These are phyloP conservation scores for Aspergillus funiculosus DNA, from an alignment of 495 filamentous ascomycete species.

Conservation along the genomic window DNA sequence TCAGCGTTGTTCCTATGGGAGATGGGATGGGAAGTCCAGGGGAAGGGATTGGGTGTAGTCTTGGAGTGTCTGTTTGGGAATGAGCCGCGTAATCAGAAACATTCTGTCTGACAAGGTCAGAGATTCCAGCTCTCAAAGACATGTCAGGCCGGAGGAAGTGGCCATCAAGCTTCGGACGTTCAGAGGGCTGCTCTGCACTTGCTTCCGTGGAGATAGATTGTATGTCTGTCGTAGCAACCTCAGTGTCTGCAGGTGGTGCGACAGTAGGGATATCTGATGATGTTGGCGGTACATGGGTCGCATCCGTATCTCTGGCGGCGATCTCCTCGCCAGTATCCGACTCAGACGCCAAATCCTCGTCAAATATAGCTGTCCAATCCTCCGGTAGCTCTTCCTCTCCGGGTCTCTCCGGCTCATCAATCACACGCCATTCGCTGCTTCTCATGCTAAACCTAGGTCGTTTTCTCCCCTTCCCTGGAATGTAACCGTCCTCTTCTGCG, in stretches of 20 bases:
- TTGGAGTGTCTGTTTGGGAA: conserved; percentile 38
- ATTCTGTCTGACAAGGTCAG: conserved; percentile 16
- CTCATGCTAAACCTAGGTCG: conserved; percentile 64
- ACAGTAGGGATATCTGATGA: neutral
- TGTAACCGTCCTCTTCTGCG: conserved; percentile 58
- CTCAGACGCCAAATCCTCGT: conserved; percentile 28
- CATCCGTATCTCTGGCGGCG: neutral
- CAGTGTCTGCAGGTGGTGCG: neutral
- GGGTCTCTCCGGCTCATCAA: conserved; percentile 61
- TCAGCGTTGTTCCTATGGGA: conserved; percentile 33
- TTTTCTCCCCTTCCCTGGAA: conserved; percentile 63
- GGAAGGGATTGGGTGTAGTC: conserved; percentile 41
- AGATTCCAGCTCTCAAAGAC: neutral
- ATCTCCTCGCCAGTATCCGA: conserved; percentile 11
- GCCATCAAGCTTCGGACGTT: conserved; percentile 21
- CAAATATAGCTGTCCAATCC: conserved; percentile 32
- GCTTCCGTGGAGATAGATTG: neutral
- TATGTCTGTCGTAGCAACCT: neutral
- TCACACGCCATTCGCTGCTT: conserved; percentile 64
- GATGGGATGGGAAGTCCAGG: conserved; percentile 43
- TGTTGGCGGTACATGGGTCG: neutral
- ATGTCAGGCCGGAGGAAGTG: conserved; percentile 8
- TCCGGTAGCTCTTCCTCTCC: conserved; percentile 39
- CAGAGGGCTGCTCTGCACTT: conserved; percentile 10
- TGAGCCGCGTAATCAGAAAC: conserved; percentile 5